Percentiles rank a stretch among this genome's conserved stretches.
Conservation (phyloP, 371 early-diverging fungal species). For the Mucor ambiguus region DNA sequence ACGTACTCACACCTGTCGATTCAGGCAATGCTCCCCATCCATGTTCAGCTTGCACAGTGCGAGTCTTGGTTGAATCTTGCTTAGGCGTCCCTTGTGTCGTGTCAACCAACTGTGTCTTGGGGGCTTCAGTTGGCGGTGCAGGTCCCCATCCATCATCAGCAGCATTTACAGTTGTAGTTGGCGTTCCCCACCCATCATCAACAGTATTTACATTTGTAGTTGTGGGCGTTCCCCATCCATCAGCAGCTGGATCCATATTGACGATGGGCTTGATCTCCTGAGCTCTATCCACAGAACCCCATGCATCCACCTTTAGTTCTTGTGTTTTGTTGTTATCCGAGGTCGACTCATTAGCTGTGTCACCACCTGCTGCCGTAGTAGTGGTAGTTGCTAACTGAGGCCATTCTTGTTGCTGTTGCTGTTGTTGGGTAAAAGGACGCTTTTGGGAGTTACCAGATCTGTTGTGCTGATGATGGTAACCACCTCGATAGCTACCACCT, state of each 20-base stretch:
- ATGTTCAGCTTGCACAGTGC: not conserved
- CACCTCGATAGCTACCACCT: not conserved
- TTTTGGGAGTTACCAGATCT: not conserved
- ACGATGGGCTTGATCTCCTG: not conserved
- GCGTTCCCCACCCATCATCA: not conserved
- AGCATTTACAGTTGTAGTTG: not conserved
- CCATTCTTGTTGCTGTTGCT: conserved; percentile 1
- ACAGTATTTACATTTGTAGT: not conserved
- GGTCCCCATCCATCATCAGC: not conserved
- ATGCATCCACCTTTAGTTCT: not conserved
- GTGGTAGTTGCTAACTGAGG: conserved; percentile 3
- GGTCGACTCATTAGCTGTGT: not conserved
- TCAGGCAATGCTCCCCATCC: not conserved
- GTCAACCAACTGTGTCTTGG: not conserved
- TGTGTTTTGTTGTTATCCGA: not conserved
- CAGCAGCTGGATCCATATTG: not conserved
- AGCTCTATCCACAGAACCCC: conserved; percentile 2
- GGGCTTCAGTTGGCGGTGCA: not conserved
- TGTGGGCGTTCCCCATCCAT: not conserved
- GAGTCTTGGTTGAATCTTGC: not conserved
- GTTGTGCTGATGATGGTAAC: not conserved
- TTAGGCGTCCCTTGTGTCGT: not conserved
- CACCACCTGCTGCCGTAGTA: not conserved
- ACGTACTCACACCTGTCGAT: no score
- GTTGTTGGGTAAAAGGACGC: not conserved